Evolutionary conservation across 805 yeast species (phyloP).

Genomic region (Wickerhamia fluorescens): DNA sequence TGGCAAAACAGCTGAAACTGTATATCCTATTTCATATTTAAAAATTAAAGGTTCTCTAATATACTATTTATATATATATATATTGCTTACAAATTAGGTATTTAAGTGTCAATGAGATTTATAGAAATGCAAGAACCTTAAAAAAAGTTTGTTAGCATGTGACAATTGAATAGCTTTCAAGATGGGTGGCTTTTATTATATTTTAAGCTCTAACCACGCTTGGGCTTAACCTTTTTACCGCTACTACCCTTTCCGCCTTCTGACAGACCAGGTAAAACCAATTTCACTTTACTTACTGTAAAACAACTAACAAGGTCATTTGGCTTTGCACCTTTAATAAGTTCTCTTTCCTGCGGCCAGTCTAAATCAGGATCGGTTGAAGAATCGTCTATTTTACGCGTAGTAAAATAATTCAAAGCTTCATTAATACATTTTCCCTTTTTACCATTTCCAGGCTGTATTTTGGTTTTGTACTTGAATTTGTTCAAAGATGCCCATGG

Average conservation of each 20-base stretch:
- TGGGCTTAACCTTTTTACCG: constrained; percentile 5
- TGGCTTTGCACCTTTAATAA: constrained; percentile 50
- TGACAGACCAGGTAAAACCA: constrained; percentile 46
- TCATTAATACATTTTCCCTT: constrained; percentile 84
- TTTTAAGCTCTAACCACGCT: background rate
- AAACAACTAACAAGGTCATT: constrained; percentile 61
- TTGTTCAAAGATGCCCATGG: constrained; percentile 82
- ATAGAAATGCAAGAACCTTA: too few relatives aligned
- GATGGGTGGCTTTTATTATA: background rate
- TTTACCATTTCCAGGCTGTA: constrained; percentile 73
- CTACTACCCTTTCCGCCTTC: constrained; percentile 18
- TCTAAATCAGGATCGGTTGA: constrained; percentile 47
- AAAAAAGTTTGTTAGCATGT: too few relatives aligned
- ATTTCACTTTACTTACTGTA: constrained; percentile 66
- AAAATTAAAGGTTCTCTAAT: too few relatives aligned
- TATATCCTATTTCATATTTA: too few relatives aligned
- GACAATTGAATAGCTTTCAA: too few relatives aligned
- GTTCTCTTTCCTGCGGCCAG: constrained; percentile 65
- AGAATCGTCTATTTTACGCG: constrained; percentile 35
- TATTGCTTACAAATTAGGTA: too few relatives aligned
- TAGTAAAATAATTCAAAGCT: constrained; percentile 49
- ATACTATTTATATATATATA: too few relatives aligned
- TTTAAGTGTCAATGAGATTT: too few relatives aligned
- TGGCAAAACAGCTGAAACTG: too few relatives aligned
- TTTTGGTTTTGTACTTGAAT: constrained; percentile 73